Percentiles rank a stretch among this genome's conserved stretches.
These are phyloP conservation scores for Crataegus laevigata DNA, from an alignment of 306 rosid genomes.

Conservation along the genomic window DNA sequence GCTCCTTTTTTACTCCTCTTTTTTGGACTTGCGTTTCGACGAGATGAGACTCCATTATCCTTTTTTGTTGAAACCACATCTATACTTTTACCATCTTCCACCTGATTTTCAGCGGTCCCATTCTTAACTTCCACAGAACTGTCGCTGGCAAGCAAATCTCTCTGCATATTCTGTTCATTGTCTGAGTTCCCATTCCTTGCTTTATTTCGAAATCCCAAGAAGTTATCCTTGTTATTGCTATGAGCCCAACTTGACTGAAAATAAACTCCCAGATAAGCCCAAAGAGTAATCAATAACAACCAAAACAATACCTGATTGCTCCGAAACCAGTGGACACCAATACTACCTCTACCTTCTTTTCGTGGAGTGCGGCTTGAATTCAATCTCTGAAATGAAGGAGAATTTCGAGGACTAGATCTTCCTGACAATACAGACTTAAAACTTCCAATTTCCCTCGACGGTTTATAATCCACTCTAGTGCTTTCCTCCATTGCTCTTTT, in stretches of 20 bases:
- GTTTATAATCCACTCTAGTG: conserved; percentile 39
- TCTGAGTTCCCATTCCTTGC: conserved; percentile 24
- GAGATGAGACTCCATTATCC: conserved; percentile 34
- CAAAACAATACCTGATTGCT: conserved; percentile 57
- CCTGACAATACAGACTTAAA: conserved; percentile 59
- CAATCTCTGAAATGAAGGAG: conserved; percentile 56
- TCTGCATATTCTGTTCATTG: conserved; percentile 30
- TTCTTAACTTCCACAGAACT: conserved; percentile 25
- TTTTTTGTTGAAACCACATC: conserved; percentile 45
- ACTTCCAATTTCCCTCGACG: conserved; percentile 44
- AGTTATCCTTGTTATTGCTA: conserved; percentile 36
- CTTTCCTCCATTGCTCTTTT: conserved; percentile 54
- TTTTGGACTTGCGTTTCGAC: conserved; percentile 24
- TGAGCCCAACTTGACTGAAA: conserved; percentile 87
- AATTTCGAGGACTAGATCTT: conserved; percentile 47
- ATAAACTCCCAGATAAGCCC: conserved; percentile 84
- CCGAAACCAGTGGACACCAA: conserved; percentile 43
- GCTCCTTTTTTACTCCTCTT: conserved; percentile 43
- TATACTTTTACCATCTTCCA: conserved; percentile 24
- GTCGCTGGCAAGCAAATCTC: conserved; percentile 29
- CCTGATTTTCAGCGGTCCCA: conserved; percentile 23
- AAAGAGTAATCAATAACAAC: conserved; percentile 74
- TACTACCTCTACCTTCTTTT: conserved; percentile 51
- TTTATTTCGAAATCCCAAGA: conserved; percentile 54
- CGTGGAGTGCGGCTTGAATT: conserved; percentile 51